Evolutionary conservation across 192 early-diverging fungal genomes (phyloP), one percentile per base, ranked within the genome.

Genomic region (Phlyctochytrium bullatum): DNA sequence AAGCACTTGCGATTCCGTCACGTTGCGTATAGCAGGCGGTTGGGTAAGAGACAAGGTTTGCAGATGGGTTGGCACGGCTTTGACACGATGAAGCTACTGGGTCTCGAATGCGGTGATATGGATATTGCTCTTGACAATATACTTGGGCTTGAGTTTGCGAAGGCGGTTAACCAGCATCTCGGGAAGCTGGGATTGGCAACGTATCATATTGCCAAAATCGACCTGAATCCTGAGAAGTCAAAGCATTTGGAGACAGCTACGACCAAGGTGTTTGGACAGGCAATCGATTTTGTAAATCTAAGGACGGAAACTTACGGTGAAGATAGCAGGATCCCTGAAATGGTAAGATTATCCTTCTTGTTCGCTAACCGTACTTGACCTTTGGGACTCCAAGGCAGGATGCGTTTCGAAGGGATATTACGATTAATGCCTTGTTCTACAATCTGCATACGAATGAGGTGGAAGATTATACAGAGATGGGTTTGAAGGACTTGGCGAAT

Each of bases 191-290:
- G 67, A 20, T 14, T 73, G 24, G 31, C 36, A 1, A 69, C 65
- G 54, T 60, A 73, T 10, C 56, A 75, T 29, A 84, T 99, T 54
- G 86, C 89, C 35, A 94, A 93, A 71, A 98, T 99, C 66, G 86
- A 87, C 52, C 76, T 82, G 62, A 98, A 98, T 69, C 97, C 97
- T 3, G 95, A 95, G 47, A 89, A 91, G 71, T 93, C 91, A 40
- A 99, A 98, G 80, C 97, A 99, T 77, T 76, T 99, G 52, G 96
- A 99, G 76, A 99, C 97, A 0, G 97, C 97, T 0, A 97, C 93
- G 12, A 89, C 87, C 34, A 88, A 83, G 31, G 75, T 99, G 1
- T 83, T 91, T 63, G 93, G 83, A 17, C 78, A 84, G 67, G 73
- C 83, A 32, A 75, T 98, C 10, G 97, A 99, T 78, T 98, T 99